Evolutionary conservation across 441 rosid genomes (phyloP).

Genomic region (Theobroma grandiflorum): DNA sequence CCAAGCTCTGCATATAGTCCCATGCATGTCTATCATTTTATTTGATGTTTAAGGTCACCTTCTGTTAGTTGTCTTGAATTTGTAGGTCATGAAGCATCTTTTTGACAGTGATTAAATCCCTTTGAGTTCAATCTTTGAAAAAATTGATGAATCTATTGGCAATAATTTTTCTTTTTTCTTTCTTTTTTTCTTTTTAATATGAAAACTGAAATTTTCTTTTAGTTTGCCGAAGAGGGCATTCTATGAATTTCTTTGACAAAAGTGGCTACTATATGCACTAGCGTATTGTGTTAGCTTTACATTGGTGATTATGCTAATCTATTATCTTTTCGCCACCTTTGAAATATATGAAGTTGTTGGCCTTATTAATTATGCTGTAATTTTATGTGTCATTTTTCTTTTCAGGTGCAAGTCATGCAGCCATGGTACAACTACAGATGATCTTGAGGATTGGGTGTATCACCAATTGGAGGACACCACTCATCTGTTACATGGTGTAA

Average conservation of each 20-base stretch:
- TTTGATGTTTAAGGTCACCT: background rate
- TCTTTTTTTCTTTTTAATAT: background rate
- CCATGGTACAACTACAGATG: constrained; percentile 51
- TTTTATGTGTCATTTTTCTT: background rate
- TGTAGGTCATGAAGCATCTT: background rate
- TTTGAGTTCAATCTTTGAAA: background rate
- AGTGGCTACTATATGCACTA: background rate
- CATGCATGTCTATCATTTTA: background rate
- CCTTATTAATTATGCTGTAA: constrained; percentile 6
- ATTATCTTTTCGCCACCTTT: background rate
- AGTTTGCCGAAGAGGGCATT: background rate
- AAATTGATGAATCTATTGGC: background rate
- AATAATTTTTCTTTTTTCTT: background rate
- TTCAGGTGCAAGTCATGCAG: constrained; percentile 64
- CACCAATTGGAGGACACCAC: constrained; percentile 69
- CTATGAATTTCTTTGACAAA: background rate
- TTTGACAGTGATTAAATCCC: background rate
- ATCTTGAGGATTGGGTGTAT: constrained; percentile 68
- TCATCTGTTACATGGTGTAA: constrained; percentile 75
- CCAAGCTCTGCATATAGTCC: background rate
- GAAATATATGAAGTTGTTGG: background rate
- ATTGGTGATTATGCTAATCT: background rate
- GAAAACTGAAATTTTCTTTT: background rate
- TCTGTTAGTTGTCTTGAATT: background rate
- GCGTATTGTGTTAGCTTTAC: background rate